Evolutionary conservation across 352 stramenopile genomes (phyloP).

Genomic region (Aphanomyces invadans): DNA sequence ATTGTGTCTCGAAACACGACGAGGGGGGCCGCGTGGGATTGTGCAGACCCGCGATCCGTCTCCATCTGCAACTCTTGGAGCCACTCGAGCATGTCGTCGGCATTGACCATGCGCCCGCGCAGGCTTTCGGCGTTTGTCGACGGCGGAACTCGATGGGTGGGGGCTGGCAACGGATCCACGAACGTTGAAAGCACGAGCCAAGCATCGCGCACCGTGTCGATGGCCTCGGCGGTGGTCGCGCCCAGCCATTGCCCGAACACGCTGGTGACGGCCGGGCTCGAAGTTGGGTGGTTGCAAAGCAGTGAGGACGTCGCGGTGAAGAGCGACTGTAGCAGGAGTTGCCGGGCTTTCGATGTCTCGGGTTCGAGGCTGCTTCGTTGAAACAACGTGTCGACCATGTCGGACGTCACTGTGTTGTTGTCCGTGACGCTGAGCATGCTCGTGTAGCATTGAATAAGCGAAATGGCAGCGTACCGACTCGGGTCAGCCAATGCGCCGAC

Average conservation of each 20-base stretch:
- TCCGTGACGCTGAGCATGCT: conserved; percentile 54
- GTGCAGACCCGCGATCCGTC: too few species aligned
- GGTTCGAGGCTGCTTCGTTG: conserved; percentile 5
- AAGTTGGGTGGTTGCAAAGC: conserved; percentile 34
- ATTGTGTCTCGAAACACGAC: conserved; percentile 55
- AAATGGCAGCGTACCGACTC: conserved; percentile 39
- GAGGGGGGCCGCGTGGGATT: conserved; percentile 36
- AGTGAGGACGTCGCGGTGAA: neutral
- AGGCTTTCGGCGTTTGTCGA: conserved; percentile 32
- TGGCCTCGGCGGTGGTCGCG: neutral
- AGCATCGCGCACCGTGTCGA: neutral
- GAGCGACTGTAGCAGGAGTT: conserved; percentile 33
- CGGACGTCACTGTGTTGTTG: conserved; percentile 32
- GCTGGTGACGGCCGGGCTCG: neutral
- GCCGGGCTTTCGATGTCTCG: conserved; percentile 37
- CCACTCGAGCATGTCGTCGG: conserved; percentile 32
- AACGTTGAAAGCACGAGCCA: neutral
- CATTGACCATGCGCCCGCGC: conserved; percentile 29
- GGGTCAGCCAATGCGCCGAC: conserved; percentile 48
- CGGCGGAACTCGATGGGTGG: conserved; percentile 30
- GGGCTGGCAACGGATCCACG: neutral
- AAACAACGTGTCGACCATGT: conserved; percentile 41
- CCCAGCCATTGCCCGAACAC: conserved; percentile 17
- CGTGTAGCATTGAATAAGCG: conserved; percentile 55
- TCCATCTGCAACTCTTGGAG: conserved; percentile 39